Evolutionary conservation across 176 grass and related monocot species (phyloP), one percentile per base, ranked within the genome.

Genomic region (maize (Zea mays)): DNA sequence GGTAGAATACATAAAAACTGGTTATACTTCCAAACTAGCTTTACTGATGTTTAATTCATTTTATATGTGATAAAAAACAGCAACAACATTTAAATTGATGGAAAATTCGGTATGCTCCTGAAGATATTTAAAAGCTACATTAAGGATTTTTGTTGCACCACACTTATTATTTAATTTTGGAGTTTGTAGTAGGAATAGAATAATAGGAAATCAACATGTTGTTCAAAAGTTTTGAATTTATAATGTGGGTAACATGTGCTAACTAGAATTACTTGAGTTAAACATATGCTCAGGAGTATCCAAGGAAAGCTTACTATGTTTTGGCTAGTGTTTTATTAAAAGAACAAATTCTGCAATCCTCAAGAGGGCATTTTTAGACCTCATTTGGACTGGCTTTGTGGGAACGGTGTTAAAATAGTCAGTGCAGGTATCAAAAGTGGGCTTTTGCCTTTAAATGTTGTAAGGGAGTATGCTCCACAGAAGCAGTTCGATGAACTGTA

Each of bases 251-350:
- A 15, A 21, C 10, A 8, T 42, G 64, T 43, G 39, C 64, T 38
- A 67, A 37, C 39, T 43, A 43, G 15, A 67, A 43, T 19, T 43
- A 43, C 38, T 43, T 67, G 1, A 67, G 17, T 43, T 67, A 6
- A 67, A 67, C 39, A 67, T 68, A 21, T 21, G 4, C 65, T 45
- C 40, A 68, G 65, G 65, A 68, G 7, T 4, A 44, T 67, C 55
- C 55, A 20, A 41, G 15, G 41, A 40, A 42, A 43, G 41, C 10
- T 67, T 43, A 19, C 49, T 15, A 51, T 15, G 49, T 51, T 51
- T 51, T 16, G 49, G 5, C 14, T 51, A 51, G 14, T 51, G 5
- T 15, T 47, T 47, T 64, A 47, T 47, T 47, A 47, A 47, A 10
- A 47, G 46, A 47, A 47, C 46, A 47, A 10, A 47, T 11, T 47